Conservation (phyloP, 192 early-diverging fungal species). For the Coemansia sp. region DNA sequence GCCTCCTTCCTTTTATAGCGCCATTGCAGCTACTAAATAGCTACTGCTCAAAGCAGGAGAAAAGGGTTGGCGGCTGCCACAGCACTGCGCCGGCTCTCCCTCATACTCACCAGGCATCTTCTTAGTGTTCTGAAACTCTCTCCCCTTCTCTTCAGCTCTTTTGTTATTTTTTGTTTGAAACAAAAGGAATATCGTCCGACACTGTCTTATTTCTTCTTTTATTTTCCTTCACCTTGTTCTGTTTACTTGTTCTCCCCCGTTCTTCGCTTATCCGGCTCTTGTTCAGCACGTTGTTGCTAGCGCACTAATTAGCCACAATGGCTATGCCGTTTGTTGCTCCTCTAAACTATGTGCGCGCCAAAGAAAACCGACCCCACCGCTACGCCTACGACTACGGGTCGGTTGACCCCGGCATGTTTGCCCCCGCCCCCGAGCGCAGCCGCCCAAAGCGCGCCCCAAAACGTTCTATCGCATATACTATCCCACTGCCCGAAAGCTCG, state of each 20-base stretch:
- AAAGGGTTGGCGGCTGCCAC: too few relatives aligned
- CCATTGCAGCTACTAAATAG: too few relatives aligned
- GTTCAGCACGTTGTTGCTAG: not conserved
- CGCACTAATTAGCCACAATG: slow-evolving; percentile 16
- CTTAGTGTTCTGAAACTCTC: not conserved
- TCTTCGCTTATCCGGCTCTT: not conserved
- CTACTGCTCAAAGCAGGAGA: too few relatives aligned
- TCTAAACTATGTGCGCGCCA: slow-evolving; percentile 39
- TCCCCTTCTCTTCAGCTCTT: not conserved
- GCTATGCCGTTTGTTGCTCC: slow-evolving; percentile 43
- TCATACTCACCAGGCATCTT: too few relatives aligned
- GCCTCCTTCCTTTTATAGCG: too few relatives aligned
- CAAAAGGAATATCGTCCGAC: too few relatives aligned
- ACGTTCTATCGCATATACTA: slow-evolving; percentile 47
- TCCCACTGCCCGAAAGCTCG: slow-evolving; percentile 34
- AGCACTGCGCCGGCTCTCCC: too few relatives aligned
- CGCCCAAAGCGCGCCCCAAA: slow-evolving; percentile 45
- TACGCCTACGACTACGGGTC: slow-evolving; percentile 56
- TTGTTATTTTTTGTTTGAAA: not conserved
- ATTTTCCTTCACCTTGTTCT: not conserved
- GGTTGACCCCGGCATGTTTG: slow-evolving; percentile 55
- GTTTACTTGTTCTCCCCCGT: not conserved
- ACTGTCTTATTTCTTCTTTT: not conserved
- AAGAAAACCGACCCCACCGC: slow-evolving; percentile 50
- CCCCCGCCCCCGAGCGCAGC: slow-evolving; percentile 42